Base-by-base conservation (phyloP, 1,284 basidiomycete genomes). In the Xerocomus tenax region DNA sequence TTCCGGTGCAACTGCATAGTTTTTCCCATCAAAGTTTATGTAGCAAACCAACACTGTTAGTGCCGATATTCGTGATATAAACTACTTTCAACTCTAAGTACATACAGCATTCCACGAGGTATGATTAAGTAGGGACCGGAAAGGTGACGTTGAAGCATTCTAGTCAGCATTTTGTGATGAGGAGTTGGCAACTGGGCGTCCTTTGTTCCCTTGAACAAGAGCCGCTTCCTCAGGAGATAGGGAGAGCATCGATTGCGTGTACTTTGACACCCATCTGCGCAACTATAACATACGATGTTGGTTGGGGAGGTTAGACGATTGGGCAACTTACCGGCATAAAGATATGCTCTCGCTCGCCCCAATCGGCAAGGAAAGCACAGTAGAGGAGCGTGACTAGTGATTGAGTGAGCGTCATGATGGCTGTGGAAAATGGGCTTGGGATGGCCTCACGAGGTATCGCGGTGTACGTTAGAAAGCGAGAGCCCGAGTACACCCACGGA, bases 261-360 rank as follows among this genome's bases (percentile, higher is more conserved):
- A 63, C 47, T 60, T 56, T 21, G 62, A 65, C 23, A 67, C 64
- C 78, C 77, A 80, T 59, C 71, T 65, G 23, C 78, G 71, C 35
- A 70, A 58, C 77, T 79, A 34, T 10, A 5, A 48, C 28, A 15
- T 3, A 41, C 30, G 16, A 10, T 34, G 32, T 52, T 43, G 36
- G 45, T 48, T 28, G 42, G 40, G 19, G 18, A 46, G 38, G 21
- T 10, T 6, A 36, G 21, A 26, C 15, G 43, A 19, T 5, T 4
- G 29, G 34, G 36, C 48, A 25, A 72, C 80, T 58, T 55, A 84
- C 82, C 16, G 81, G 79, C 65, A 74, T 75, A 64, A 84, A 85
- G 30, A 84, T 79, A 61, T 85, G 83, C 29, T 85, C 83, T 45
- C 71, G 68, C 23, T 82, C 78, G 4, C 83, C 83, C 63, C 79